phyloP scores from a whole-genome alignment of 768 basidiomycete genomes.

The Xanthoconium stramineum region DNA sequence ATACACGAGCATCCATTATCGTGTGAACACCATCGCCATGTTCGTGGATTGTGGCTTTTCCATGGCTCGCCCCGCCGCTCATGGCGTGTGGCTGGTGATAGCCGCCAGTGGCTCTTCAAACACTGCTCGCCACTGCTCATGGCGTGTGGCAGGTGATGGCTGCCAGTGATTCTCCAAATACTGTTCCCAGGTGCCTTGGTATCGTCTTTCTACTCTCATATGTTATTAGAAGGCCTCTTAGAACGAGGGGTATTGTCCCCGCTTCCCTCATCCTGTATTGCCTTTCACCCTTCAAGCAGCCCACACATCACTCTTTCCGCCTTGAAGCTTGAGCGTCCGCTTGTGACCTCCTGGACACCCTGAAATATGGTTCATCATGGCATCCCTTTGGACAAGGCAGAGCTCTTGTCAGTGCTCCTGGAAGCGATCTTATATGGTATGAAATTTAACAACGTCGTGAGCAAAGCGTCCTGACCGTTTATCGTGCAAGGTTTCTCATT shows the following conservation, averaged over 20 bases:
- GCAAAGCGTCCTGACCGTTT: neutral
- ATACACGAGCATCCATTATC: too few relatives aligned
- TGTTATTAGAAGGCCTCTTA: neutral
- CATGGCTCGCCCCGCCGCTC: too few relatives aligned
- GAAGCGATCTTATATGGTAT: slow-evolving; percentile 14
- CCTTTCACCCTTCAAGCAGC: neutral
- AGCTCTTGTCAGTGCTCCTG: slow-evolving; percentile 3
- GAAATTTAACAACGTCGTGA: neutral
- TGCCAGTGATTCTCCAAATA: too few relatives aligned
- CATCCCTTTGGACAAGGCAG: slow-evolving; percentile 2
- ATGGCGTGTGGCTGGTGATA: too few relatives aligned
- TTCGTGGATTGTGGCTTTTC: too few relatives aligned
- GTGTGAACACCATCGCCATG: too few relatives aligned
- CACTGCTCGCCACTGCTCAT: too few relatives aligned
- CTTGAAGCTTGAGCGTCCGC: too few relatives aligned
- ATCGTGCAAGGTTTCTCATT: slow-evolving; percentile 28
- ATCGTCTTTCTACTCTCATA: neutral
- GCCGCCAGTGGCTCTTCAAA: too few relatives aligned
- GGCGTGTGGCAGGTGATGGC: too few relatives aligned
- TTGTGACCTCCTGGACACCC: too few relatives aligned
- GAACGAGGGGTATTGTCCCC: neutral
- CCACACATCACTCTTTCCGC: too few relatives aligned
- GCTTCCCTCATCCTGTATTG: neutral
- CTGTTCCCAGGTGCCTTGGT: neutral
- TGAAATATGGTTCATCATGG: neutral